Conservation (phyloP, 2,329 filamentous ascomycete species). For the Colletotrichum aenigma region DNA sequence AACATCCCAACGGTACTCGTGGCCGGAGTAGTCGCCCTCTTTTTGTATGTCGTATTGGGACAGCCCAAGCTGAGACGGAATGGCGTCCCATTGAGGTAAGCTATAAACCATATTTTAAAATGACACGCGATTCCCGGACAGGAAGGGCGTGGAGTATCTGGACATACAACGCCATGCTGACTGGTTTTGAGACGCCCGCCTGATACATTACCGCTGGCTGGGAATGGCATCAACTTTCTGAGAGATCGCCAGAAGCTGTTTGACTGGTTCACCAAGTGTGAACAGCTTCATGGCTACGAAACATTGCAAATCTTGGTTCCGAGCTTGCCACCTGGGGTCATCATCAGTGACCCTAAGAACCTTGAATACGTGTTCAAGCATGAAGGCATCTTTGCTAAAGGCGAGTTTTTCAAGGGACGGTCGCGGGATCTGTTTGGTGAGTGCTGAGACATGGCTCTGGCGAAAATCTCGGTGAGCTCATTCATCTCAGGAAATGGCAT, state of each 20-base stretch:
- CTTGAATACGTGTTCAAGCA: slow-evolving; percentile 68
- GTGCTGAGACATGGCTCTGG: slow-evolving; percentile 28
- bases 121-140: not conserved
- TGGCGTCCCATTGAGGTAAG: slow-evolving; percentile 21
- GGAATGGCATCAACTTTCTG: slow-evolving; percentile 67
- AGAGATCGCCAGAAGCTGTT: slow-evolving; percentile 65
- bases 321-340: slow-evolving; percentile 64
- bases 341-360: slow-evolving; percentile 66
- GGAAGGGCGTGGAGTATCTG: not conserved
- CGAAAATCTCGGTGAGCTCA: not conserved
- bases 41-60: slow-evolving; percentile 7
- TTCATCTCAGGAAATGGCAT: slow-evolving; percentile 58
- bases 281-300: slow-evolving; percentile 59
- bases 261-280: slow-evolving; percentile 65
- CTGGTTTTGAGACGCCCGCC: slow-evolving; percentile 45
- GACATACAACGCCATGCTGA: not conserved
- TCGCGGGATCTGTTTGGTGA: slow-evolving; percentile 65
- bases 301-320: slow-evolving; percentile 68
- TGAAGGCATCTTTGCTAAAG: slow-evolving; percentile 65
- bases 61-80: slow-evolving; percentile 19
- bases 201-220: slow-evolving; percentile 58
- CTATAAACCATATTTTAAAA: not conserved
- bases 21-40: not conserved
- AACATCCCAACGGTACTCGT: not conserved
- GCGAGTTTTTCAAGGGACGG: slow-evolving; percentile 63